These are phyloP conservation scores for Didymella segeticola DNA, from an alignment of 2,329 filamentous ascomycete species.

Conservation along the genomic window DNA sequence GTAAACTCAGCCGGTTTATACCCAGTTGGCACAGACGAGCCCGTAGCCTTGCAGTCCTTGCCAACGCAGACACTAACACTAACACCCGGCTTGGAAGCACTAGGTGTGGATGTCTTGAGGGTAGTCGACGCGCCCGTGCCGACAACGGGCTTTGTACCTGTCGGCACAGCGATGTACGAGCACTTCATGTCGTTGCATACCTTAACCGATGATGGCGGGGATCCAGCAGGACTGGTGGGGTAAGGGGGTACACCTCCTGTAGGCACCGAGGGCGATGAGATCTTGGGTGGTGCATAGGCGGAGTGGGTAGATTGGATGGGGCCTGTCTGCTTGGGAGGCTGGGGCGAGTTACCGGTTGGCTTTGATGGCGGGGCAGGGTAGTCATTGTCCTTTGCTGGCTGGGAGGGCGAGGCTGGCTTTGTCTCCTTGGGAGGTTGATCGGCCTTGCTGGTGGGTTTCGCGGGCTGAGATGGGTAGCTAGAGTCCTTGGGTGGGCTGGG, in stretches of 20 bases:
- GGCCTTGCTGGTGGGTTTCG: not conserved
- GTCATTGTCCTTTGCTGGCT: not conserved
- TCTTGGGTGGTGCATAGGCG: not conserved
- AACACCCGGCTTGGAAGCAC: not conserved
- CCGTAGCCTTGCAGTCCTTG: not conserved
- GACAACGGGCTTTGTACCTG: not conserved
- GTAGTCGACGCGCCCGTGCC: not conserved
- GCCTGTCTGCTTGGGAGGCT: not conserved
- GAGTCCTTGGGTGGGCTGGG: not conserved
- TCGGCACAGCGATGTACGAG: not conserved
- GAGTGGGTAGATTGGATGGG: not conserved
- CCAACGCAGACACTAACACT: not conserved
- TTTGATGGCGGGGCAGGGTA: not conserved
- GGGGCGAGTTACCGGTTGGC: not conserved
- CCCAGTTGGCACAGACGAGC: not conserved
- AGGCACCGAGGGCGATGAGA: not conserved
- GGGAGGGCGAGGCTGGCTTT: not conserved
- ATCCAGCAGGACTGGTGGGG: not conserved
- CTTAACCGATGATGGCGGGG: not conserved
- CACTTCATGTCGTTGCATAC: not conserved
- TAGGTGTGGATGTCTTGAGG: not conserved
- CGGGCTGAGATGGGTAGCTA: not conserved
- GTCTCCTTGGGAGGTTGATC: not conserved
- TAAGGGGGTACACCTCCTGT: not conserved
- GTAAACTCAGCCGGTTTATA: not conserved